A percentile compares a stretch with the other conserved stretches of the same genome.
Evolutionary conservation across 495 filamentous ascomycete species (phyloP).

Genomic region (Penicillium paradoxum): DNA sequence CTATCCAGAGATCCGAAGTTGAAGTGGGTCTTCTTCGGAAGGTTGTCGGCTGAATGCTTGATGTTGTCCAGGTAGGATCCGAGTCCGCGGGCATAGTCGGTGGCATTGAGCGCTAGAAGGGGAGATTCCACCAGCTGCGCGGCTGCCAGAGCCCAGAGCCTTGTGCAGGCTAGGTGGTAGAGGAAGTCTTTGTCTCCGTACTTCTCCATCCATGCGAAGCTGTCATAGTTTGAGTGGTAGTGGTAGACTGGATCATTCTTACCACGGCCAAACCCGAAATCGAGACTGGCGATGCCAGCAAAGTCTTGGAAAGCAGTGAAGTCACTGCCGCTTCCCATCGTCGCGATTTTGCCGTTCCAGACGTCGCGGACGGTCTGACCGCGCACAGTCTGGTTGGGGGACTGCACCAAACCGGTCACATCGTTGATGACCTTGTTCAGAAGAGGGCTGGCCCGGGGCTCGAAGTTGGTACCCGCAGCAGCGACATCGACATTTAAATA

Average conservation of each 20-base stretch:
- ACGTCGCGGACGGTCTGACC: slow-evolving; percentile 63
- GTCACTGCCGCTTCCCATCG: slow-evolving; percentile 68
- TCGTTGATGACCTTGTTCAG: slow-evolving; percentile 72
- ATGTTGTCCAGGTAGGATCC: slow-evolving; percentile 49
- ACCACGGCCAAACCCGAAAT: slow-evolving; percentile 51
- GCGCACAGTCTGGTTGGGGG: slow-evolving; percentile 65
- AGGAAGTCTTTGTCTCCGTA: slow-evolving; percentile 59
- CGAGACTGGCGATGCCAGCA: slow-evolving; percentile 60
- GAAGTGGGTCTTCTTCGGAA: slow-evolving; percentile 24
- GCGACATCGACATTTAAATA: slow-evolving; percentile 71
- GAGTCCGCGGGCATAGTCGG: slow-evolving; percentile 43
- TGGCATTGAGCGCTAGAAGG: slow-evolving; percentile 43
- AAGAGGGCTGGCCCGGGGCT: slow-evolving; percentile 58
- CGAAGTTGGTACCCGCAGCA: slow-evolving; percentile 46
- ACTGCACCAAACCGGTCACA: slow-evolving; percentile 62
- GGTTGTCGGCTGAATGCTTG: slow-evolving; percentile 40
- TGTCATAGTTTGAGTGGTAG: slow-evolving; percentile 77
- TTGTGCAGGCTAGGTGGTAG: slow-evolving; percentile 57
- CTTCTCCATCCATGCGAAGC: slow-evolving; percentile 69
- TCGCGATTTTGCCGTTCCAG: slow-evolving; percentile 56
- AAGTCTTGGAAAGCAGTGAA: slow-evolving; percentile 74
- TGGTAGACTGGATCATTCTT: slow-evolving; percentile 58
- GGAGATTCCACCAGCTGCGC: slow-evolving; percentile 46
- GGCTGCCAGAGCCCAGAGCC: slow-evolving; percentile 50
- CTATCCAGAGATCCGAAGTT: slow-evolving; percentile 44